Evolutionary conservation across 2,329 filamentous ascomycete genomes (phyloP), one percentile per base, ranked within the genome.

Genomic region (Neurospora crassa): DNA sequence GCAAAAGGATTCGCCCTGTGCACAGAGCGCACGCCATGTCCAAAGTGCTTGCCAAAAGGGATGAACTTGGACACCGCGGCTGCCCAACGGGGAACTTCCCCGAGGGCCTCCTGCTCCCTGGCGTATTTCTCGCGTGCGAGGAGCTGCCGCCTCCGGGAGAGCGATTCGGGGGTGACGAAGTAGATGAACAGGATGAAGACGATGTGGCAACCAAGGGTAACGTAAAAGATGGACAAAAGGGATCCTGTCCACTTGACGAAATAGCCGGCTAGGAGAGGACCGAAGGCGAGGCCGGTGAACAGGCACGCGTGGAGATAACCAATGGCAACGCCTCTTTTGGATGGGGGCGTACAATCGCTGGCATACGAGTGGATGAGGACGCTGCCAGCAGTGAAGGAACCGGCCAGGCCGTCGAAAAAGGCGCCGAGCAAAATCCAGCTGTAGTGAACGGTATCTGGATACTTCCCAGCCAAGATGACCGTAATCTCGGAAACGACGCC

Each of bases 291-390:
- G n/a, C 96, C 96, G 1, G 88, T 86, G 80, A 97, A 98, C 10
- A 99, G 84, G 75, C 91, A 94, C 12, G 93, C 94, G 77, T 98
- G 93, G 76, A 98, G 91, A 78, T 94, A 95, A 7, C 93, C 94
- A 79, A 98, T 96, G 5, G 90, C 89, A 8, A 97, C 91, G 72
- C 91, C 92, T 24, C 96, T 89, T 77, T 88, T 89, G 40, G 92
- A 91, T 0, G 94, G 92, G 4, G 91, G 84, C 0, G 94, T 95
- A 80, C 93, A 97, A 80, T 99, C 96, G 53, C 93, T 90, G 14
- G 92, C 91, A 80, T 98, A 99, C 0, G 95, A 93, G 79, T 96
- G 91, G 29, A 89, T 90, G 71, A 97, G 83, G 24, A 91, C 83
- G 67, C 91, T 91, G 40, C 91, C 91, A 0, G 93, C 89, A 1